Conservation (phyloP, 352 stramenopile species). For the Globisporangium uncinulatum region DNA sequence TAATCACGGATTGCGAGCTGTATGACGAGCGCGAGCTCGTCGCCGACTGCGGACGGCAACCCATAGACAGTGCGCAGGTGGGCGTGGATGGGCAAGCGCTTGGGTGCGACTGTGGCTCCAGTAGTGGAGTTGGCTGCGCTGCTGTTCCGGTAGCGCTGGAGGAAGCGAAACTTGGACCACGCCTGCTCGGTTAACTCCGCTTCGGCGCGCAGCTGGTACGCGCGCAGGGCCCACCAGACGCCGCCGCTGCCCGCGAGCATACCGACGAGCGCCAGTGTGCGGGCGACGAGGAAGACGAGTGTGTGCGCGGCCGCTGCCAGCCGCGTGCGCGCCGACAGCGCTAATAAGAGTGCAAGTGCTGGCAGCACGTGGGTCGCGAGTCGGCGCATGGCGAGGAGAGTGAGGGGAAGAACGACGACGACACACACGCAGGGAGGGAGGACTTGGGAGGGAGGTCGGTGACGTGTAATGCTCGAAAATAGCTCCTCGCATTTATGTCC, state of each 20-base stretch:
- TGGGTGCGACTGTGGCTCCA: conserved; percentile 10
- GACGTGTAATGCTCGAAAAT: too few relatives aligned
- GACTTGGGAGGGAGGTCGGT: too few relatives aligned
- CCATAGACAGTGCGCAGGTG: conserved; percentile 56
- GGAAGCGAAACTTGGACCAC: conserved; percentile 45
- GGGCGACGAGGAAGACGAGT: conserved; percentile 18
- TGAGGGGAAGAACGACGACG: neutral
- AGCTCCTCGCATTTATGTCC: too few relatives aligned
- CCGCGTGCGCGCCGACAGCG: conserved; percentile 9
- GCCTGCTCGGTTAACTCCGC: conserved; percentile 54
- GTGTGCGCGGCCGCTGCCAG: conserved; percentile 6
- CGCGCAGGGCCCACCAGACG: conserved; percentile 61
- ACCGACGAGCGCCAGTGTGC: conserved; percentile 35
- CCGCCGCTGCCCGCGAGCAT: conserved; percentile 38
- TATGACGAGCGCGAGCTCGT: conserved; percentile 54
- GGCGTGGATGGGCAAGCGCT: conserved; percentile 51
- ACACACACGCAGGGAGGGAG: neutral
- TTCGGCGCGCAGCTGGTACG: conserved; percentile 55
- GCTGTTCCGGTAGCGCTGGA: conserved; percentile 38
- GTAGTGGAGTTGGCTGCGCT: conserved; percentile 11
- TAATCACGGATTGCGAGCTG: conserved; percentile 52
- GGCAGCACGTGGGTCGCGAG: conserved; percentile 4
- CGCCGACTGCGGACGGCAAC: conserved; percentile 47
- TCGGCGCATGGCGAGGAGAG: neutral
- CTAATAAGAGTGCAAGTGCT: conserved; percentile 24